Evolutionary conservation across 129 eudicot species (phyloP), one percentile per base, ranked within the genome.

Genomic region (Arctium minus): DNA sequence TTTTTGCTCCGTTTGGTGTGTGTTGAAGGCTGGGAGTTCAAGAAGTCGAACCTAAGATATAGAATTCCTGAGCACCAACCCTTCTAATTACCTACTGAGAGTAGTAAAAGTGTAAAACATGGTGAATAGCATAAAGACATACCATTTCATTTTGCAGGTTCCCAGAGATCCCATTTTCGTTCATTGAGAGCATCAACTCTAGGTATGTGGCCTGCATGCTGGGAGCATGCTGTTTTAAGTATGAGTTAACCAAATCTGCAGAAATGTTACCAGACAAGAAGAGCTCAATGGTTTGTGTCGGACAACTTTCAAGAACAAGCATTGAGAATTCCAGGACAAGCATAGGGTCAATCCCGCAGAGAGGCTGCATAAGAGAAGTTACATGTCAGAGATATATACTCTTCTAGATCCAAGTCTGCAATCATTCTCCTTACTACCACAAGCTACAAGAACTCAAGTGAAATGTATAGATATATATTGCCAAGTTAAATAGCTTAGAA

Each of bases 101-200:
- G 65, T 42, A 22, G 27, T 22, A 22, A 22, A 22, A 22, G 27
- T 22, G 39, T 53, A 30, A n/a, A 74, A 39, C 29, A 40, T 75
- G 53, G 69, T 82, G 56, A 75, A n/a, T 11, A 67, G 76, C 44
- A 40, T 42, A 76, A 76, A 50, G 39, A 46, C 42, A 22, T 89
- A 96, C 99, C 99, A 96, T 93, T 89, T 96, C 99, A 84, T 93
- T 96, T 88, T 96, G 99, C 69, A 96, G 92, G 87, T 92, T 93
- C 42, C 99, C 99, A 5, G 99, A 90, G 87, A 96, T 89, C 60
- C 92, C 89, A 64, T 92, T 89, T 87, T 90, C 98, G 72, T 93
- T 93, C 98, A 96, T 93, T 65, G 95, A 85, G 48, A 96, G 97
- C 98, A 96, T 96, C 64, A 88, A 87, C 81, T 96, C 99, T 46